Evolutionary conservation across 306 rosid genomes (phyloP), one percentile per base, ranked within the genome.

Genomic region (Neltuma alba): DNA sequence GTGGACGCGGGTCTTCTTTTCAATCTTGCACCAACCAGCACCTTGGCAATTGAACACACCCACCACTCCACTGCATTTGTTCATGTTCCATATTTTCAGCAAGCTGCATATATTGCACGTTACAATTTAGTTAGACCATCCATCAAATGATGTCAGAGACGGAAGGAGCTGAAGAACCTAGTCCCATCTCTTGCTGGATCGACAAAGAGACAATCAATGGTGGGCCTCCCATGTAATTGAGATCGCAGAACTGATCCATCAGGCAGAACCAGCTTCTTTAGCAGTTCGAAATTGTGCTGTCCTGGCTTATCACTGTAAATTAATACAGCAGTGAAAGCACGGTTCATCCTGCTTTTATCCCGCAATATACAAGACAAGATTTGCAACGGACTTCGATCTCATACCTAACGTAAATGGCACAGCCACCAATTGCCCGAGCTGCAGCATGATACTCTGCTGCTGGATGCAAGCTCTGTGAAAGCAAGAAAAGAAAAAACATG

Each of bases 11-110:
- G 90, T 94, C 86, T 89, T 92, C 86, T 92, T 94, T 66, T 78
- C 81, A 36, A 82, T 25, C 86, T 89, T 92, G 92, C 99, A 92
- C 99, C 97, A 94, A 8, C 97, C 99, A 14, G 97, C 99, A 65
- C 97, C 99, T 89, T 94, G 99, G 86, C 99, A 92, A 76, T 94
- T 94, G 76, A 92, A 94, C 2, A 92, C 97, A 76, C 99, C 99
- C 48, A 94, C 89, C n/a, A 94, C 97, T 54, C 99, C 99, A 20
- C 92, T 70, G 76, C 91, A 92, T 74, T 89, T 88, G 89, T 94
- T 94, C 83, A 94, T 37, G 86, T 92, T 94, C 99, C 99, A 94
- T 82, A 94, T 74, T 78, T 94, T 94, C 80, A 94, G 97, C 90
- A 94, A 82, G 85, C n/a, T 94, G 83, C 68, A 74, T 75, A 30